Base-by-base conservation (phyloP, 1,284 basidiomycete species). In the Fomes fomentarius region DNA sequence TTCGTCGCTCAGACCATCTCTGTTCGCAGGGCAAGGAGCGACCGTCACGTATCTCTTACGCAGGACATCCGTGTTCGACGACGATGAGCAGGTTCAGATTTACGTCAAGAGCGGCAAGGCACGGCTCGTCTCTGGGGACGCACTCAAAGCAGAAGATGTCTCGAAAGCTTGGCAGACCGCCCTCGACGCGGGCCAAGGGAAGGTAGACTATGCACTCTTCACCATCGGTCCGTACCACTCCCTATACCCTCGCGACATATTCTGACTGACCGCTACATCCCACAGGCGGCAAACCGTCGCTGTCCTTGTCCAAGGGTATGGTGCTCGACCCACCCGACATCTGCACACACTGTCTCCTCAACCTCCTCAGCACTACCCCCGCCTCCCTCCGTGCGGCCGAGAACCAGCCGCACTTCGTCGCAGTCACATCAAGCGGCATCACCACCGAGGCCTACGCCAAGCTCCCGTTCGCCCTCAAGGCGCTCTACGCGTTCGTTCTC, bases 1-100 rank as follows among this genome's bases (percentile, higher is more conserved):
- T 25, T 22, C 30, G 12, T 7, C 22, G 38, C 17, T 40, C n/a
- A 47, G 17, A 19, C 3, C 9, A 1, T 4, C 10, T 12, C 39
- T 28, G 5, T 3, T 12, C 53, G 37, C 57, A 79, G 76, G 65
- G n/a, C 66, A 76, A 47, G 80, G 81, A 10, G 70, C 76, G 4
- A 77, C 73, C 7, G 76, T 84, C 17, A 82, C 80, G 0, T 82
- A 80, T 61, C 72, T 84, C 15, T 71, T 84, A 4, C 77, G 82
- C 10, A 71, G 66, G 1, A 67, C 73, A 4, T 58, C 69, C 9
- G 69, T 69, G 1, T 82, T 84, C 54, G 78, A 83, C 54, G 57
- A 68, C 6, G 78, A 85, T 56, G 65, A 68, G 12, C 61, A 52
- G 3, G 76, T 84, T 34, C 74, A 79, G 54, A 51, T 53, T 4